Percentiles rank a stretch among this genome's conserved stretches.
phyloP scores from a whole-genome alignment of 371 early-diverging fungal species.

The Basidiobolus meristosporus region DNA sequence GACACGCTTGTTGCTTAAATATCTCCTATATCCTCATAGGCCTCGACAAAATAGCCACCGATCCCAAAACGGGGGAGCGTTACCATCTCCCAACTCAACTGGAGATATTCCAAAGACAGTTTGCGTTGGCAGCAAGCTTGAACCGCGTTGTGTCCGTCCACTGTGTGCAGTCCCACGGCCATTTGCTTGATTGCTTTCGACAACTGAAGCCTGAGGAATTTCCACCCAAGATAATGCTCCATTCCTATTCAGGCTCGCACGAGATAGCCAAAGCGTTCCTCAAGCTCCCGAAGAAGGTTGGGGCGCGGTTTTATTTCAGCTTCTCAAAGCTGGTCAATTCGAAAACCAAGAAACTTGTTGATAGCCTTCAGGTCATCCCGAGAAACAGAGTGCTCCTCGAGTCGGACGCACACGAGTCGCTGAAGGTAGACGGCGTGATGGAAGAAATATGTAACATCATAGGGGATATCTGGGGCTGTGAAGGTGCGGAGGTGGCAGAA shows the following conservation, averaged over 20 bases:
- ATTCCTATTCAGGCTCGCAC: constrained; percentile 56
- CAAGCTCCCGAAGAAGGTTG: too few species aligned
- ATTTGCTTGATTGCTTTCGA: background rate
- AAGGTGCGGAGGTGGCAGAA: too few species aligned
- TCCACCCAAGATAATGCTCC: constrained; percentile 8
- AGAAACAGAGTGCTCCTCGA: too few species aligned
- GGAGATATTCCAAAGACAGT: background rate
- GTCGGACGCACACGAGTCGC: too few species aligned
- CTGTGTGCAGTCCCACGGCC: background rate
- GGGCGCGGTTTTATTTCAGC: too few species aligned
- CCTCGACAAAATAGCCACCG: constrained; percentile 1
- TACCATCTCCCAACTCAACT: background rate
- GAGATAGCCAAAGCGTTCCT: constrained; percentile 64
- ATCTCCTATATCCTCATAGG: background rate
- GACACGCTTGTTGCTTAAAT: constrained; percentile 5
- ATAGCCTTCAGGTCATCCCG: too few species aligned
- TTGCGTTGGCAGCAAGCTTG: background rate
- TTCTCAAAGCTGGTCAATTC: too few species aligned
- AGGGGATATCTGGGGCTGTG: too few species aligned
- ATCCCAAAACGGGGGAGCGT: background rate
- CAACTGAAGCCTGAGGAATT: background rate
- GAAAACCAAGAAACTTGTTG: too few species aligned
- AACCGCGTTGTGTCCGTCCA: background rate
- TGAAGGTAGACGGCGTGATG: too few species aligned
- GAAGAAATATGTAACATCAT: too few species aligned